These are phyloP conservation scores for Magnaporthales sp. DNA, from an alignment of 2,329 filamentous ascomycete species.

Conservation along the genomic window DNA sequence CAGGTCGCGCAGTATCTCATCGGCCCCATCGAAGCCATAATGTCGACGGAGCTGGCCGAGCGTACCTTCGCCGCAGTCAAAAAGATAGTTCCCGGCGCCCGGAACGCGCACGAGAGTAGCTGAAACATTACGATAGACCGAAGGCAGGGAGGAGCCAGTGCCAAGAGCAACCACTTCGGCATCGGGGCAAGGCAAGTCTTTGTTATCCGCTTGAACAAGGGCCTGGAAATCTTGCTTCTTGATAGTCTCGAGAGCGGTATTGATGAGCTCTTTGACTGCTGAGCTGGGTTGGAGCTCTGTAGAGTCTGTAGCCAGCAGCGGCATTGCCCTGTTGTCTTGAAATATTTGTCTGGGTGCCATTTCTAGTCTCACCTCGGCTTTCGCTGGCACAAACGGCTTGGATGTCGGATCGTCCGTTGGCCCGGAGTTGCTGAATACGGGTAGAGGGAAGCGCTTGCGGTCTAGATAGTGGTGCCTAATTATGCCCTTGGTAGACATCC, in stretches of 20 bases:
- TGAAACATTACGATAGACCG: conserved; percentile 93
- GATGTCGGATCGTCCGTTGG: not conserved
- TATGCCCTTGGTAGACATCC: conserved; percentile 56
- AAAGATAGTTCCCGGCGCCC: conserved; percentile 75
- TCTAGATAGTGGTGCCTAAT: conserved; percentile 67
- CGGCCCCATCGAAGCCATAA: conserved; percentile 55
- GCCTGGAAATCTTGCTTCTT: conserved; percentile 35
- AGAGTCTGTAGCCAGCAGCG: conserved; percentile 36
- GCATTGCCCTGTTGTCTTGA: conserved; percentile 35
- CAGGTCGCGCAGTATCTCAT: conserved; percentile 67
- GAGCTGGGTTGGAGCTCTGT: not conserved
- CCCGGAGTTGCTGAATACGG: conserved; percentile 49
- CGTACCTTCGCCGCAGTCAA: conserved; percentile 90
- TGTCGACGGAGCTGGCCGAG: conserved; percentile 76
- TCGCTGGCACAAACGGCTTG: conserved; percentile 19
- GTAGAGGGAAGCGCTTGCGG: conserved; percentile 61
- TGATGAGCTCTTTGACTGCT: conserved; percentile 43
- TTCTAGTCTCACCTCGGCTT: conserved; percentile 33
- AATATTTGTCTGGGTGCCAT: conserved; percentile 38
- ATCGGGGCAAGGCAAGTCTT: conserved; percentile 59
- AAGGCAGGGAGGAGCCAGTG: conserved; percentile 83
- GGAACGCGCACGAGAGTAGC: conserved; percentile 79
- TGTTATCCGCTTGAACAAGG: conserved; percentile 45
- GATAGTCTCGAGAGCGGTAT: conserved; percentile 32
- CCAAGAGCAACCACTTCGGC: conserved; percentile 81